Base-by-base conservation (phyloP, 352 stramenopile genomes). In the Globisporangium abappressorium region DNA sequence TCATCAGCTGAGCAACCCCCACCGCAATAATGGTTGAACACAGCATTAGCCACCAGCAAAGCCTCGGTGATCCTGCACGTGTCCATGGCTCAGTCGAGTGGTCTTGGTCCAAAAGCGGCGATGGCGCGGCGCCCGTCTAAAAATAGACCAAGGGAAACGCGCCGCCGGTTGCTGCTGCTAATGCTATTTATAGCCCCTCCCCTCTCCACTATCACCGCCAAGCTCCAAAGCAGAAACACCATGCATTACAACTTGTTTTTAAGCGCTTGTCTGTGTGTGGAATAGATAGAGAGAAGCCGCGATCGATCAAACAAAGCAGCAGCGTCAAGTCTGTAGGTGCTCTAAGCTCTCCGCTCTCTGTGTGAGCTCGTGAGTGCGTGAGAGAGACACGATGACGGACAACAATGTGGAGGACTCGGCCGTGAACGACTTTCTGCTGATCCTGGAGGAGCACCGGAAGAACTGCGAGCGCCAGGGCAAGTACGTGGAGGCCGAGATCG, bases 391-490 rank as follows among this genome's bases (percentile, higher is more conserved):
- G 8, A 65, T 28, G n/a, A 84, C 82, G 78, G 67, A 70, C 57
- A 77, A 85, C 65, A 75, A 79, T 62, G 85, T 91, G 38, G 86
- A 94, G 54, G 84, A 93, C 73, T 91, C 87, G 58, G 87, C 87
- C 20, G 87, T 94, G 71, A 85, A 82, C 55, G 89, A 96, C 72
- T 95, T 97, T 62, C 70, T 97, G 60, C 70, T 94, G 41, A 96
- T 97, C 65, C 77, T 98, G 7, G 92, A 98, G 70, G 94, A 99
- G 79, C 96, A 99, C 74, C 84, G 94, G 28, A 98, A 98, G 76
- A 99, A 98, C 77, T 99, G 96, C 79, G 96, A 98, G 82, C 80
- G 91, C 30, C 94, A 98, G 81, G 96, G 95, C 57, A 98, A 99
- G 74, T 99, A 99, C 75, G 95, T 98, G 5, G 96, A 99, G 76